A percentile compares a stretch with the other conserved stretches of the same genome.
These are phyloP conservation scores for Elaeis guineensis DNA, from an alignment of 176 grass and related monocot species.

Conservation along the genomic window DNA sequence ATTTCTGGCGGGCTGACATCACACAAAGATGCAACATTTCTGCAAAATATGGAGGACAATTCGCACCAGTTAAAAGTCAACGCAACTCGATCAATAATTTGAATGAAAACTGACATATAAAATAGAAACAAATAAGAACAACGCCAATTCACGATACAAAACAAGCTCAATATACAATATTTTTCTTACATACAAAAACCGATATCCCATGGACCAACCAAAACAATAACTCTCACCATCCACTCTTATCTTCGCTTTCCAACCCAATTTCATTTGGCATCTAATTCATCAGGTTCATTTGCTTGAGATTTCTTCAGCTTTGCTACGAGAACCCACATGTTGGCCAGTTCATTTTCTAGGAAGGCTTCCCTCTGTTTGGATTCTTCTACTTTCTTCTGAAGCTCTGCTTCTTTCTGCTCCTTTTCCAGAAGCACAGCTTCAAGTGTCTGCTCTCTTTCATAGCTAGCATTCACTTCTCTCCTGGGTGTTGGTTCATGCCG, in stretches of 20 bases:
- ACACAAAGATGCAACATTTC: no score
- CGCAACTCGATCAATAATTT: no score
- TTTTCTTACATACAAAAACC: conserved; percentile 4
- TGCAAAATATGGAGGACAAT: no score
- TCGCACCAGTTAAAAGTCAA: no score
- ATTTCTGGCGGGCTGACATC: no score
- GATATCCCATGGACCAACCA: background rate
- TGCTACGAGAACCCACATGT: conserved; percentile 96
- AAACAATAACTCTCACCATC: background rate
- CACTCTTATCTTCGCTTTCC: conserved; percentile 13
- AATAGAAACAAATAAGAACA: background rate
- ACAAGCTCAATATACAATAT: background rate
- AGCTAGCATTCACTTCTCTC: conserved; percentile 43
- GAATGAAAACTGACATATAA: no score
- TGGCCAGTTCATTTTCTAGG: conserved; percentile 86
- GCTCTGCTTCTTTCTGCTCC: conserved; percentile 74
- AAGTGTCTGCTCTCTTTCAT: conserved; percentile 53
- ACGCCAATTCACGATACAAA: background rate
- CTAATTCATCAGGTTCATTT: conserved; percentile 39
- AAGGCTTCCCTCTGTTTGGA: conserved; percentile 84
- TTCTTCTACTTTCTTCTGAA: conserved; percentile 75
- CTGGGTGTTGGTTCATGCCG: conserved; percentile 56
- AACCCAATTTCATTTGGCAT: conserved; percentile 17
- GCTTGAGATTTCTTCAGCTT: conserved; percentile 80
- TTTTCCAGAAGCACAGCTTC: conserved; percentile 58